Base-by-base conservation (phyloP, 1,139 yeast genomes). In the Scheffersomyces parashehatae region DNA sequence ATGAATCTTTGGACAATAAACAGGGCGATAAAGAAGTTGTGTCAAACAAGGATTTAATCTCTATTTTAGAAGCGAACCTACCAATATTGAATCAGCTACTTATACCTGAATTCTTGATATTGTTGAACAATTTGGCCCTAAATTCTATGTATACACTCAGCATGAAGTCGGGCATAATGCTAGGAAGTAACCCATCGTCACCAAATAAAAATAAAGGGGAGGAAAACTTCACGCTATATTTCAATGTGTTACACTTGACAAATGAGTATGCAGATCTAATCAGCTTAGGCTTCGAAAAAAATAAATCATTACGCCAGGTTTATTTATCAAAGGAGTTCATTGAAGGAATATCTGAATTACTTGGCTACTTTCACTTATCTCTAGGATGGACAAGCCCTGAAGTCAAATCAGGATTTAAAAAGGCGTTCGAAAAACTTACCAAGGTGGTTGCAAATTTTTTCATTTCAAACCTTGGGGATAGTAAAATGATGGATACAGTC, bases 71-170 rank as follows among this genome's bases (percentile, higher is more conserved):
- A 11, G 12, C 37, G n/a, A 42, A 47, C 20, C 37, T 45, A 8
- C 41, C 36, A 5, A 36, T 34, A 1, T 26, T 41, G 26, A 45
- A 36, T 16, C 46, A 60, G 38, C 45, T 73, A 20, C 57, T 68
- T 2, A 57, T 74, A 37, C 77, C 79, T 0, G 73, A 77, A 8
- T 70, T 73, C 40, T 52, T 71, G 37, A 52, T 64, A 10, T 58
- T 76, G 33, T 52, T 75, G 31, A 75, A 74, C 41, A 68, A 75
- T 37, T 49, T 77, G 52, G 73, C 71, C 0, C 51, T 73, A 35
- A 64, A 62, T 42, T 64, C 75, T 1, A 60, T 70, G 56, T 64
- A 64, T 43, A 55, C 57, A 0, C 52, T 70, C 34, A 64, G 72
- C 44, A 54, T 59, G 29, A 61, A 54, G 29, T 59, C 62, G 14